Percentiles rank a stretch among this genome's conserved stretches.
Evolutionary conservation across 1,284 basidiomycete species (phyloP).

Genomic region (Exobasidium rhododendri): DNA sequence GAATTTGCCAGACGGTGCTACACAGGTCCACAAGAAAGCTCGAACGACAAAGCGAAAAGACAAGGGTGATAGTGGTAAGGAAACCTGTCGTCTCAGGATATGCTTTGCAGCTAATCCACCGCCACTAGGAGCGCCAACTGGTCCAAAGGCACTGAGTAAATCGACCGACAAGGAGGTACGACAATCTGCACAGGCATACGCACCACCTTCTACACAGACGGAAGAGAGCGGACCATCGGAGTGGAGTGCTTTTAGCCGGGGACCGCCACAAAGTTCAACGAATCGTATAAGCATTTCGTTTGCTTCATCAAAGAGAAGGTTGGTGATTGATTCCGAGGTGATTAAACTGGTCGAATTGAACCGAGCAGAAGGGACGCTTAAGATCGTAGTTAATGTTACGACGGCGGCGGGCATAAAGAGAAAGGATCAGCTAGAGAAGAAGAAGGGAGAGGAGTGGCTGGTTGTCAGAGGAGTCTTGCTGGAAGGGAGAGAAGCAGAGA

Average conservation of each 20-base stretch:
- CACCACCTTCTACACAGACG: constrained; percentile 7
- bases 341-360: constrained; percentile 77
- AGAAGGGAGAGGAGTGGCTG: constrained; percentile 61
- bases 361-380: constrained; percentile 77
- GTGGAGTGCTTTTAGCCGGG: constrained; percentile 23
- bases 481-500: constrained; percentile 27
- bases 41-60: neutral
- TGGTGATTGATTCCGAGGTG: constrained; percentile 83
- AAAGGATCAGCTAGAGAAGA: constrained; percentile 35
- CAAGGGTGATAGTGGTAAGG: constrained; percentile 1
- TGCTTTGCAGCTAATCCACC: constrained; percentile 30
- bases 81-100: constrained; percentile 28
- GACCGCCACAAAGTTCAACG: constrained; percentile 54
- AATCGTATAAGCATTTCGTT: constrained; percentile 82
- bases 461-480: constrained; percentile 65
- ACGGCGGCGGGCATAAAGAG: constrained; percentile 18
- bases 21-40: neutral
- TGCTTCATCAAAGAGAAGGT: constrained; percentile 75
- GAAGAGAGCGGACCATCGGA: neutral
- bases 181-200: neutral
- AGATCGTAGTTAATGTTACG: constrained; percentile 68
- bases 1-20: neutral
- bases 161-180: neutral
- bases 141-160: constrained; percentile 21
- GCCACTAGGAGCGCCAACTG: constrained; percentile 28